Evolutionary conservation across 768 basidiomycete species (phyloP), one percentile per base, ranked within the genome.

Genomic region (Melanogaster broomeanus): DNA sequence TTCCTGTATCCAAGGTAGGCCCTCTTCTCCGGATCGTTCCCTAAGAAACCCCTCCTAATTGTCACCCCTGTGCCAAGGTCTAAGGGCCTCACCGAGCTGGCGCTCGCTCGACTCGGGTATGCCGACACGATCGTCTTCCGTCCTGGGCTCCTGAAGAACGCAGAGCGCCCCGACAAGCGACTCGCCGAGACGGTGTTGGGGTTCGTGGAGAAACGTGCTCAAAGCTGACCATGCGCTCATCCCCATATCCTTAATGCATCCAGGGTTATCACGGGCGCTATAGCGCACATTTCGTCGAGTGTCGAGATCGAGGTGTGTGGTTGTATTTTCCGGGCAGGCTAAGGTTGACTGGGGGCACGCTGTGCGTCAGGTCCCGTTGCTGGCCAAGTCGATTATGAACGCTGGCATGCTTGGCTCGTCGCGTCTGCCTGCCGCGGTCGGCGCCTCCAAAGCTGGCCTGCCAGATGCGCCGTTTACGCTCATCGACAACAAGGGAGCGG

Each of bases 71-170:
- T 42, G 13, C 6, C 40, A 50, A 88, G 85, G 76, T 84, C 81
- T 59, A 90, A 91, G 67, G 90, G 87, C 15, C 68, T 83, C 27
- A 92, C 90, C 0, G 91, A 92, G 64, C 71, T 78, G 41, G 85
- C 71, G 0, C 73, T 93, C 18, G 85, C 88, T 0, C 68, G 67
- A 4, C 68, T 91, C 6, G 88, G 87, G 10, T 92, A 91, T 63
- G 61, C 71, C 12, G 88, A 91, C 47, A 82, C 82, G 1, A 81
- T 91, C 52, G 62, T 89, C 42, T 85, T 90, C 65, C 79, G 87
- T 18, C 88, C 91, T 3, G 81, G 62, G 0, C 53, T 76, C n/a
- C 67, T 91, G 12, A 68, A 64, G 8, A 78, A 79, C 0, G 74
- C 80, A 1, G 61, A 80, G 3, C 72, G 86, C 3, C 30, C 61